Evolutionary conservation across 2,329 filamentous ascomycete genomes (phyloP).

Genomic region (Hypoxylon sp.): DNA sequence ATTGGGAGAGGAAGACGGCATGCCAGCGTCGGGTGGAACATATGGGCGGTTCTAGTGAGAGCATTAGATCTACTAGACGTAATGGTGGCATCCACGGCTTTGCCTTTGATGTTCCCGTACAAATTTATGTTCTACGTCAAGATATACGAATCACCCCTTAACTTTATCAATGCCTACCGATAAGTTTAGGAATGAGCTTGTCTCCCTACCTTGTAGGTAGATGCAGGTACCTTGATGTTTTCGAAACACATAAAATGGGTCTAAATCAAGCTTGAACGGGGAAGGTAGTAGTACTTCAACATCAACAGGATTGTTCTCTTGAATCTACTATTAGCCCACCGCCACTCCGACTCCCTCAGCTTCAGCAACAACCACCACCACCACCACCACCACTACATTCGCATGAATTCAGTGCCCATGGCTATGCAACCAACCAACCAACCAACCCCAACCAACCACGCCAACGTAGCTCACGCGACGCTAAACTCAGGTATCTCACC

Average conservation of each 20-base stretch:
- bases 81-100: background rate
- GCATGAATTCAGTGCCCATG: background rate
- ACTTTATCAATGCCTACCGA: background rate
- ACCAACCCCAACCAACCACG: background rate
- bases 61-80: background rate
- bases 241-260: background rate
- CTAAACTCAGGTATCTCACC: conserved; percentile 87
- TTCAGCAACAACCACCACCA: background rate
- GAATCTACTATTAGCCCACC: conserved; percentile 21
- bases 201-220: background rate
- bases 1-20: background rate
- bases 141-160: conserved; percentile 21
- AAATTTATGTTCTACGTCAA: background rate
- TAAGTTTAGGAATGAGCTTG: background rate
- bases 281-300: background rate
- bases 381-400: background rate
- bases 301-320: conserved; percentile 23
- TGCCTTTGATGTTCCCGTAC: conserved; percentile 8
- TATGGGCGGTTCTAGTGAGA: background rate
- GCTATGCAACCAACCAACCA: background rate
- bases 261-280: background rate
- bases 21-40: background rate
- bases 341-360: background rate
- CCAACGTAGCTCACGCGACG: conserved; percentile 67
- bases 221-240: too few relatives aligned